Percentiles rank a stretch among this genome's conserved stretches.
Conservation (phyloP, 768 basidiomycete species). For the Paxillus rubicundulus region DNA sequence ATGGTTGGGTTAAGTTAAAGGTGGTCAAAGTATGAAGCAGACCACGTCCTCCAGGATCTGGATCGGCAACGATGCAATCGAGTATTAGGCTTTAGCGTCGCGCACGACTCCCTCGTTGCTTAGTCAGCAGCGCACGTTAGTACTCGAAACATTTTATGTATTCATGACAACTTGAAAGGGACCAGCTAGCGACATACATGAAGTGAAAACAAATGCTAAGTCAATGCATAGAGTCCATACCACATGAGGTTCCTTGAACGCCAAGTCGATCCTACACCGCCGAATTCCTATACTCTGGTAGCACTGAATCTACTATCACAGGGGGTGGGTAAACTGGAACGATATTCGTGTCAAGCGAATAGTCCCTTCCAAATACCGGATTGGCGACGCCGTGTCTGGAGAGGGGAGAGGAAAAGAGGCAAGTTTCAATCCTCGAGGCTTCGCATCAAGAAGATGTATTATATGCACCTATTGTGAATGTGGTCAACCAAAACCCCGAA, state of each 20-base stretch:
- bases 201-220: background rate
- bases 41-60: slow-evolving; percentile 7
- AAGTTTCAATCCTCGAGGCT: background rate
- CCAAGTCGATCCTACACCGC: background rate
- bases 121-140: slow-evolving; percentile 3
- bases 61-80: slow-evolving; percentile 15
- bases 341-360: slow-evolving; percentile 19
- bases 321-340: slow-evolving; percentile 15
- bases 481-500: slow-evolving; percentile 13
- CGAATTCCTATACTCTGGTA: background rate
- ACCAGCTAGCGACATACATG: background rate
- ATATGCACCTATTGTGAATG: slow-evolving; percentile 19
- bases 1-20: slow-evolving; percentile 36
- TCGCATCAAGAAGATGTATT: background rate
- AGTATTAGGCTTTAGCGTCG: background rate
- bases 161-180: no score
- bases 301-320: background rate
- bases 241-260: background rate
- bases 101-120: background rate
- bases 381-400: slow-evolving; percentile 18
- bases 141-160: no score
- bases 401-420: background rate
- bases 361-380: slow-evolving; percentile 18
- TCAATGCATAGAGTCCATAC: background rate
- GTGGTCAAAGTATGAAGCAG: background rate